Percentiles rank a stretch among this genome's conserved stretches.
Evolutionary conservation across 805 yeast genomes (phyloP).

Genomic region (Kodamaea hsintzibuensis): DNA sequence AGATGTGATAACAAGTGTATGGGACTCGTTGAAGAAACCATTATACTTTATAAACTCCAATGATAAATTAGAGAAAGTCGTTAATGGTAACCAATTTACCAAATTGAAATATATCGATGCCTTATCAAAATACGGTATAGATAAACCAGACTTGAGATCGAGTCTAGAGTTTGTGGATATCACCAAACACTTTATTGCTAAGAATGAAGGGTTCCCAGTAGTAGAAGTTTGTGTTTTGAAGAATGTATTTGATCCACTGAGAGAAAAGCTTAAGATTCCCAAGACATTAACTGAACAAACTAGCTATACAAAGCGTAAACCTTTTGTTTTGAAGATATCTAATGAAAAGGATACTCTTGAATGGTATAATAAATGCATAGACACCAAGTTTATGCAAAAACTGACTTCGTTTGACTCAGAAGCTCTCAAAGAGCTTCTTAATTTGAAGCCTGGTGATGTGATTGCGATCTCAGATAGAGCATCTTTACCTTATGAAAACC

Average conservation of each 20-base stretch:
- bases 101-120: conserved; percentile 68
- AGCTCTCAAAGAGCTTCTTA: conserved; percentile 27
- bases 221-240: conserved; percentile 72
- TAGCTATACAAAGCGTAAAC: conserved; percentile 58
- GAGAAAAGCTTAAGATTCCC: conserved; percentile 35
- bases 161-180: conserved; percentile 51
- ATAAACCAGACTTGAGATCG: conserved; percentile 89
- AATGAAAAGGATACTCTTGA: conserved; percentile 34
- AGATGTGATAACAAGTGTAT: conserved; percentile 51
- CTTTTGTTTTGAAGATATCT: conserved; percentile 54
- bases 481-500: conserved; percentile 75
- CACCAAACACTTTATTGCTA: conserved; percentile 38
- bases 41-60: conserved; percentile 36
- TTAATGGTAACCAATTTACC: conserved; percentile 21
- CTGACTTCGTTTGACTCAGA: conserved; percentile 17
- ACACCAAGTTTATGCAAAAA: conserved; percentile 23
- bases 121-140: conserved; percentile 77
- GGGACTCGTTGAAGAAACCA: conserved; percentile 51
- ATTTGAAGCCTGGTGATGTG: conserved; percentile 65
- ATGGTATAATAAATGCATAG: conserved; percentile 47
- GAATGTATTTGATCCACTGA: conserved; percentile 38
- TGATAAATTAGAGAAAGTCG: conserved; percentile 30
- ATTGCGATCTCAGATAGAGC: conserved; percentile 80
- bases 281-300: conserved; percentile 36
- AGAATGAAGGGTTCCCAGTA: conserved; percentile 54